Percentiles rank a stretch among this genome's conserved stretches.
phyloP scores from a whole-genome alignment of 345 rosid species.

The Noccaea caerulescens region DNA sequence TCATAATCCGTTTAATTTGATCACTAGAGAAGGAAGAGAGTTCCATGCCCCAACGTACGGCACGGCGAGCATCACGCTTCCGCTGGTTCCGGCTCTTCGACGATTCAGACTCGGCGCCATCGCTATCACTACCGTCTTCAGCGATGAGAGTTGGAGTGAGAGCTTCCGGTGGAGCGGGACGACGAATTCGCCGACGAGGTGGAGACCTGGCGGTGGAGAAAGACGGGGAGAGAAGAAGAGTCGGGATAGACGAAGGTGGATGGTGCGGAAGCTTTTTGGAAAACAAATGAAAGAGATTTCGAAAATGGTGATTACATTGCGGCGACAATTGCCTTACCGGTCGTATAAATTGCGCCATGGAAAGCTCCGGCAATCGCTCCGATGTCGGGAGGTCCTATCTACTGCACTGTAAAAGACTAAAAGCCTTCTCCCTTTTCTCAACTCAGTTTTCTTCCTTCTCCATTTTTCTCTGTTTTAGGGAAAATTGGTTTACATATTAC shows the following conservation, averaged over 20 bases:
- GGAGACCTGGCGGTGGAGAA: slow-evolving; percentile 39
- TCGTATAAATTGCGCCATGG: slow-evolving; percentile 41
- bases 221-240: slow-evolving; percentile 24
- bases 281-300: slow-evolving; percentile 15
- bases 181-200: slow-evolving; percentile 45
- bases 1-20: slow-evolving; percentile 70
- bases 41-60: slow-evolving; percentile 82
- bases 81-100: slow-evolving; percentile 76
- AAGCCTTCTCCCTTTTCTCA: neutral
- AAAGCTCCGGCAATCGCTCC: slow-evolving; percentile 9
- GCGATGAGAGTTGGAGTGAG: slow-evolving; percentile 36
- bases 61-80: slow-evolving; percentile 92
- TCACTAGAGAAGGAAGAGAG: slow-evolving; percentile 70
- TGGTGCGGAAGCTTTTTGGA: slow-evolving; percentile 16
- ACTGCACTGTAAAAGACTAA: neutral
- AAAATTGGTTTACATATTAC: neutral
- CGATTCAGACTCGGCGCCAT: slow-evolving; percentile 53
- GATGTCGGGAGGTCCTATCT: slow-evolving; percentile 12
- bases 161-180: slow-evolving; percentile 43
- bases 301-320: slow-evolving; percentile 28
- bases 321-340: slow-evolving; percentile 39
- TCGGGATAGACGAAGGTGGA: slow-evolving; percentile 31
- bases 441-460: neutral
- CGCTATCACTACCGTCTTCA: slow-evolving; percentile 44
- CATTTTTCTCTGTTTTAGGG: neutral